Percentiles rank a stretch among this genome's conserved stretches.
Conservation (phyloP, 352 stramenopile species). For the Albugo laibachii region DNA sequence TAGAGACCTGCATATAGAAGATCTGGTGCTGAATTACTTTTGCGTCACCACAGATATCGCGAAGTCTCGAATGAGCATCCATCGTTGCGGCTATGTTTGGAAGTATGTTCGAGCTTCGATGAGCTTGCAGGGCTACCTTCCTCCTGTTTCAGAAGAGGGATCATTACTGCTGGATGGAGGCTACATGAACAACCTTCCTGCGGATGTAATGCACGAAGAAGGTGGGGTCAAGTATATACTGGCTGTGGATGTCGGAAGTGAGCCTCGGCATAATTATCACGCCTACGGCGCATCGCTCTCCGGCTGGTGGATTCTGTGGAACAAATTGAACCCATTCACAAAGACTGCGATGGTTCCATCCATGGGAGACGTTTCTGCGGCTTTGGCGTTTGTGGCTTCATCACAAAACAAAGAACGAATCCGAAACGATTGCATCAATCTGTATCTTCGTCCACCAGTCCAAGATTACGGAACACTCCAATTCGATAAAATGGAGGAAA, state of each 20-base stretch:
- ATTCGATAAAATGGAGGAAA: slow-evolving; percentile 85
- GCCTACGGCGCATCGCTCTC: slow-evolving; percentile 63
- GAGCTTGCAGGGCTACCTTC: slow-evolving; percentile 82
- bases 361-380: slow-evolving; percentile 82
- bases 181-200: slow-evolving; percentile 88
- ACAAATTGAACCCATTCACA: slow-evolving; percentile 80
- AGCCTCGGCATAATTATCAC: slow-evolving; percentile 52
- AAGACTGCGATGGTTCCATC: slow-evolving; percentile 77
- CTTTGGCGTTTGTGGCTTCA: slow-evolving; percentile 76
- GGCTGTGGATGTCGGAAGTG: slow-evolving; percentile 77
- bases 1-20: slow-evolving; percentile 63
- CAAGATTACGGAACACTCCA: slow-evolving; percentile 80
- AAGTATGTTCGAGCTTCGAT: slow-evolving; percentile 84
- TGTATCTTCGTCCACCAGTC: slow-evolving; percentile 80
- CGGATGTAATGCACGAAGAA: slow-evolving; percentile 82
- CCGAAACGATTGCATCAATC: slow-evolving; percentile 64
- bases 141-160: slow-evolving; percentile 75
- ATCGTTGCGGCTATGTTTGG: slow-evolving; percentile 72
- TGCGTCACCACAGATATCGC: slow-evolving; percentile 85
- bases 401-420: slow-evolving; percentile 78
- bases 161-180: slow-evolving; percentile 79
- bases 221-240: slow-evolving; percentile 79
- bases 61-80: slow-evolving; percentile 71
- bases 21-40: slow-evolving; percentile 86
- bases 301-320: slow-evolving; percentile 83